Percentiles rank a stretch among this genome's conserved stretches.
These are phyloP conservation scores for Calocybe indica DNA, from an alignment of 768 basidiomycete genomes.

Conservation along the genomic window DNA sequence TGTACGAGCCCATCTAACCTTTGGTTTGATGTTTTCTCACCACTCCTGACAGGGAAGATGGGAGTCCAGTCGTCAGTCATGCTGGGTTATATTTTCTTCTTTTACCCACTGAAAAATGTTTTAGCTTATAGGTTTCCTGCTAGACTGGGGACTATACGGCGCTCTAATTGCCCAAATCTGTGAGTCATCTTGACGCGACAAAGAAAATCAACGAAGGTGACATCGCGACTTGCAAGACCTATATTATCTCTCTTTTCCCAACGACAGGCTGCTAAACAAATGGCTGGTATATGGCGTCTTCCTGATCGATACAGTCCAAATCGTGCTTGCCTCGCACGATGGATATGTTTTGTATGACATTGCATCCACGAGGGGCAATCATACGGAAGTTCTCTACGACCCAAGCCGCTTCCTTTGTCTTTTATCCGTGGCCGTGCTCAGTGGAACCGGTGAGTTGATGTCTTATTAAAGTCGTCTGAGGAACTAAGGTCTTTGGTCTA, in stretches of 20 bases:
- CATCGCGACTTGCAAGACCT: slow-evolving; percentile 13
- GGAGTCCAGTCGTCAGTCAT: too few relatives aligned
- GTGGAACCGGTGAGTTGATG: slow-evolving; percentile 19
- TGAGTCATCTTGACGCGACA: not conserved
- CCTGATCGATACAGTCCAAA: slow-evolving; percentile 18
- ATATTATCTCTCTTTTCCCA: slow-evolving; percentile 24
- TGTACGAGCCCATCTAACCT: too few relatives aligned
- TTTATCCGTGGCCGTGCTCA: slow-evolving; percentile 16
- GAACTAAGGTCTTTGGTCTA: slow-evolving; percentile 2
- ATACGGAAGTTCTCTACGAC: slow-evolving; percentile 18
- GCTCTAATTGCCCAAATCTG: slow-evolving; percentile 5
- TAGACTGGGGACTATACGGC: slow-evolving; percentile 5
- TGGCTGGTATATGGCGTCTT: slow-evolving; percentile 18
- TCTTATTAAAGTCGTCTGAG: not conserved
- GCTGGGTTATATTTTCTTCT: not conserved
- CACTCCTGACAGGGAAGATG: too few relatives aligned
- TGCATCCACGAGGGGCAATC: slow-evolving; percentile 6
- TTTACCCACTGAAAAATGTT: not conserved
- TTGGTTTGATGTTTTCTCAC: too few relatives aligned
- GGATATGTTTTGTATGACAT: slow-evolving; percentile 14
- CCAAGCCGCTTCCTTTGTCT: not conserved
- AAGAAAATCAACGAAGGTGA: not conserved
- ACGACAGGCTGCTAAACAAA: slow-evolving; percentile 17
- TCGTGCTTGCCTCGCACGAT: slow-evolving; percentile 17
- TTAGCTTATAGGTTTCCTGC: slow-evolving; percentile 1